phyloP scores from a whole-genome alignment of 495 filamentous ascomycete species.

The Pseudoneurospora amorphoporcata region DNA sequence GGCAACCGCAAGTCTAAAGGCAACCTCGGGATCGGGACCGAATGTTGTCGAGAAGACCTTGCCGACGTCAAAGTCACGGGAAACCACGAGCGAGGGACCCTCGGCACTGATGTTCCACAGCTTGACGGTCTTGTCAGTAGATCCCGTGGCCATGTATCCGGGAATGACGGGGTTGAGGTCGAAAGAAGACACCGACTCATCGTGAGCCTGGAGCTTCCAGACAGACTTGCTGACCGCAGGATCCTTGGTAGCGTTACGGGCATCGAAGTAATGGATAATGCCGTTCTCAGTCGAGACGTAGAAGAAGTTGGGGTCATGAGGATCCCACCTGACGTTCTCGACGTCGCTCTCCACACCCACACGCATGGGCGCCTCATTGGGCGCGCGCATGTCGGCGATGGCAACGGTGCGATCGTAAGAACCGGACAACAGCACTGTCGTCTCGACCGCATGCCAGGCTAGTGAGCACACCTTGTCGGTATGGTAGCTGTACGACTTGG shows the following conservation, averaged over 20 bases:
- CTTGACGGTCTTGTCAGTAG: constrained; percentile 88
- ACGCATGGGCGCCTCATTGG: constrained; percentile 61
- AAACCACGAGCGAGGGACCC: constrained; percentile 79
- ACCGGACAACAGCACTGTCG: constrained; percentile 80
- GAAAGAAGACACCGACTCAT: constrained; percentile 88
- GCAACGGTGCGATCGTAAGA: constrained; percentile 91
- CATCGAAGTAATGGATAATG: constrained; percentile 78
- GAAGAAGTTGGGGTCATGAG: constrained; percentile 85
- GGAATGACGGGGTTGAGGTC: constrained; percentile 83
- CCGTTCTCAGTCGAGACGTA: constrained; percentile 90
- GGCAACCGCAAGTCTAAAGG: constrained; percentile 83
- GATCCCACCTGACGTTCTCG: constrained; percentile 85
- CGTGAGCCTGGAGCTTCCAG: constrained; percentile 93
- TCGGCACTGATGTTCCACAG: constrained; percentile 83
- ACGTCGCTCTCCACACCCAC: constrained; percentile 95
- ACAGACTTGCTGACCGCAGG: constrained; percentile 69
- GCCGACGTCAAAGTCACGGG: constrained; percentile 82
- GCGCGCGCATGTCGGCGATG: constrained; percentile 85
- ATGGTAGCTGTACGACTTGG: constrained; percentile 85
- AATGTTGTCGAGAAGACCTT: constrained; percentile 89
- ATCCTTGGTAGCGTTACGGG: constrained; percentile 53
- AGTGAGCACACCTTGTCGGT: constrained; percentile 95
- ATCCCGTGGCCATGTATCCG: constrained; percentile 86
- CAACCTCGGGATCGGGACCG: constrained; percentile 79
- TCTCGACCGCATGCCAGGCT: constrained; percentile 80